These are phyloP conservation scores for Schizosaccharomyces lindneri DNA, from an alignment of 805 yeast genomes.

Conservation along the genomic window DNA sequence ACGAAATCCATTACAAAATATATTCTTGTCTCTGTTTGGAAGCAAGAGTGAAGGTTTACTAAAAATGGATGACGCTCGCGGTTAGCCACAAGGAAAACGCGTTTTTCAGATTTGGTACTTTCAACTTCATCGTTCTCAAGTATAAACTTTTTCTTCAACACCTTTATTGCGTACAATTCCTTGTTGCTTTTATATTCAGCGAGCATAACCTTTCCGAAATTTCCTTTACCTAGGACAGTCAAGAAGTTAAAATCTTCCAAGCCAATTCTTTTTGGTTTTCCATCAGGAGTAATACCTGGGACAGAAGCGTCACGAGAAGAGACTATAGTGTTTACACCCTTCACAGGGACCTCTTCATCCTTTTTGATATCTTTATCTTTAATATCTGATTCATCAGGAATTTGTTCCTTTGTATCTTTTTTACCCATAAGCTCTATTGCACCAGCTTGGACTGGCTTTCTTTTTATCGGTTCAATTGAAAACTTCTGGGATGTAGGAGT, in stretches of 20 bases:
- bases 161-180: slow-evolving; percentile 81
- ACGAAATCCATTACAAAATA: slow-evolving; percentile 97
- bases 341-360: too few relatives aligned
- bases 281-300: neutral
- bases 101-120: slow-evolving; percentile 79
- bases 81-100: slow-evolving; percentile 66
- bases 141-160: slow-evolving; percentile 82
- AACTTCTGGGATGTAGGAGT: slow-evolving; percentile 6
- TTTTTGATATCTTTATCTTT: too few relatives aligned
- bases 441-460: slow-evolving; percentile 4
- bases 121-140: slow-evolving; percentile 91
- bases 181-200: slow-evolving; percentile 75
- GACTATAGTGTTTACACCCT: neutral
- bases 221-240: slow-evolving; percentile 93
- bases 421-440: neutral
- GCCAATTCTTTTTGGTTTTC: slow-evolving; percentile 24
- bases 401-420: too few relatives aligned
- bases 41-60: slow-evolving; percentile 74
- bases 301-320: neutral
- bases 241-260: slow-evolving; percentile 82
- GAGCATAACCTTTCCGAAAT: slow-evolving; percentile 92
- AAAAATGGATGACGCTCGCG: slow-evolving; percentile 80
- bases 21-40: slow-evolving; percentile 91
- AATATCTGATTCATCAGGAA: too few relatives aligned
- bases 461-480: slow-evolving; percentile 11